Conservation (phyloP, 768 basidiomycete genomes). For the Pholiota molesta region DNA sequence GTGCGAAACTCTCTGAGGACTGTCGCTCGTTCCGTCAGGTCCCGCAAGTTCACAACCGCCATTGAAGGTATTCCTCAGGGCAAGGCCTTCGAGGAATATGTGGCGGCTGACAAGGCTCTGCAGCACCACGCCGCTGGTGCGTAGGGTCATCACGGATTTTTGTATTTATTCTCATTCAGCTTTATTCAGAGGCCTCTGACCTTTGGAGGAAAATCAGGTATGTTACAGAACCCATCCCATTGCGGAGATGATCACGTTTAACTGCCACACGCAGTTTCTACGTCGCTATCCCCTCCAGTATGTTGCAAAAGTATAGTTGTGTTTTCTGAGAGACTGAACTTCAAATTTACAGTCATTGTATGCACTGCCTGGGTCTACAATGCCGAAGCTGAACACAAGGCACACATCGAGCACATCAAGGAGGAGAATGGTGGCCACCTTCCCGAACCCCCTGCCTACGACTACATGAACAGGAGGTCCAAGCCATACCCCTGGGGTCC, state of each 20-base stretch:
- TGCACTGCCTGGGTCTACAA: slow-evolving; percentile 61
- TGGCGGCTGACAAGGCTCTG: slow-evolving; percentile 57
- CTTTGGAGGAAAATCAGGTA: slow-evolving; percentile 91
- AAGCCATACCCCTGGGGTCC: slow-evolving; percentile 88
- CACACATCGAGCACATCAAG: slow-evolving; percentile 71
- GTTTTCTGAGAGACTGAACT: background rate
- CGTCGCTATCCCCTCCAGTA: slow-evolving; percentile 76
- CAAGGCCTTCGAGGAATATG: slow-evolving; percentile 41
- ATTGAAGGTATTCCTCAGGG: slow-evolving; percentile 22
- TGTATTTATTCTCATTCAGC: background rate
- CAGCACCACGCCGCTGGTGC: slow-evolving; percentile 69
- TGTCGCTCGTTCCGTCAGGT: slow-evolving; percentile 39
- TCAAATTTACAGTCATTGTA: slow-evolving; percentile 41
- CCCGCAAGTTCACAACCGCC: slow-evolving; percentile 43
- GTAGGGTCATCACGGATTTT: slow-evolving; percentile 6
- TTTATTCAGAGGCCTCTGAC: slow-evolving; percentile 62
- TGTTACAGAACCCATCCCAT: slow-evolving; percentile 20
- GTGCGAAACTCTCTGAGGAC: slow-evolving; percentile 52
- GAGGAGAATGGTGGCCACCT: slow-evolving; percentile 74
- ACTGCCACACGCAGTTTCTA: slow-evolving; percentile 57
- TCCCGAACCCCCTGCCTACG: slow-evolving; percentile 70
- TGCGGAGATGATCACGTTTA: slow-evolving; percentile 12
- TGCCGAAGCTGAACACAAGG: slow-evolving; percentile 63
- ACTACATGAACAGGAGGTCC: slow-evolving; percentile 73
- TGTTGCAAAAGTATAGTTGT: slow-evolving; percentile 28